Evolutionary conservation across 1,284 basidiomycete species (phyloP).

Genomic region (Athelia sp.): DNA sequence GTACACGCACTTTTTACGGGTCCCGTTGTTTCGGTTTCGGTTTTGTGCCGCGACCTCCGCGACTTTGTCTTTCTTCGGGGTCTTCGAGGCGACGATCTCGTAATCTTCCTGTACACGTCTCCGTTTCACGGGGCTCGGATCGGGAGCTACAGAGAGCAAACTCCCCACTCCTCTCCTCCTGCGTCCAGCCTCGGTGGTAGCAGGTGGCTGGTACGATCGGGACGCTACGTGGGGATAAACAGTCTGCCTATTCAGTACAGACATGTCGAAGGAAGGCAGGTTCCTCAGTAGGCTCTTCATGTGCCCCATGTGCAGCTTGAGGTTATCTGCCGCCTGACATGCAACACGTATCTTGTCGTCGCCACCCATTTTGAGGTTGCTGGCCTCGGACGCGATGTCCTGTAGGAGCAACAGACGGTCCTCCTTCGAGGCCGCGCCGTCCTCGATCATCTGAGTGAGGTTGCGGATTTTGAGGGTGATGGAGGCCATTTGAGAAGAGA

Average conservation of each 20-base stretch:
- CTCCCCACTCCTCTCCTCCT: conserved; percentile 47
- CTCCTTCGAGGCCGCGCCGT: conserved; percentile 62
- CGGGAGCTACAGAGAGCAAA: conserved; percentile 39
- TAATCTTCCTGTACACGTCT: conserved; percentile 50
- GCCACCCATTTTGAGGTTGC: conserved; percentile 88
- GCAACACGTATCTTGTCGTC: conserved; percentile 99
- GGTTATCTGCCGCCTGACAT: conserved; percentile 88
- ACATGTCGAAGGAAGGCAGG: conserved; percentile 63
- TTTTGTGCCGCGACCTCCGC: conserved; percentile 28
- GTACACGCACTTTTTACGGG: conserved; percentile 53
- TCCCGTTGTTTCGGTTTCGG: conserved; percentile 42
- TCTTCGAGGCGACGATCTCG: conserved; percentile 33
- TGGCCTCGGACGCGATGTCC: conserved; percentile 92
- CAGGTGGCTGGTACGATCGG: conserved; percentile 56
- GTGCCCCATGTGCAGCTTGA: conserved; percentile 69
- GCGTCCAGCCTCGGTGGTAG: conserved; percentile 54
- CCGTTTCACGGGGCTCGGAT: conserved; percentile 57
- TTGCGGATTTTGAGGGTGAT: conserved; percentile 75
- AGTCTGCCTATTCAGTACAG: conserved; percentile 56
- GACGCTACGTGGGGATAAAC: conserved; percentile 70
- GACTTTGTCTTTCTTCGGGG: conserved; percentile 41
- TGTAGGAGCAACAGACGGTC: conserved; percentile 84
- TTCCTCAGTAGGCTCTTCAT: conserved; percentile 61
- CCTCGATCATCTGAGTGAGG: conserved; percentile 76
- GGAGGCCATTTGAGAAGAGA: conserved; percentile 79